Percentiles rank a stretch among this genome's conserved stretches.
Evolutionary conservation across 495 filamentous ascomycete genomes (phyloP).

Genomic region (Neurospora pannonica): DNA sequence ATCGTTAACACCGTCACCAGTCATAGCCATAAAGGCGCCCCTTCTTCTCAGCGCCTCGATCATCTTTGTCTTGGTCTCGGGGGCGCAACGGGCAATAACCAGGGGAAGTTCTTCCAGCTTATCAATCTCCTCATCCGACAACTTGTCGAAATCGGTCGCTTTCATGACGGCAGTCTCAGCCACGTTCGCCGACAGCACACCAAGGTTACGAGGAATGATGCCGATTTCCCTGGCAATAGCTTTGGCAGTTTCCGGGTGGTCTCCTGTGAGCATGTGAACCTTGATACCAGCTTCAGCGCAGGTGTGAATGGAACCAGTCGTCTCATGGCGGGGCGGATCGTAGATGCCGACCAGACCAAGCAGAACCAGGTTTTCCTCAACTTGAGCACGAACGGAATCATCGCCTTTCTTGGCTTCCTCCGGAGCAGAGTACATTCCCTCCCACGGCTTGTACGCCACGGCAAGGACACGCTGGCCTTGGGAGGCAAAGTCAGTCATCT

Average conservation of each 20-base stretch:
- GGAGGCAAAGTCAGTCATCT: constrained; percentile 58
- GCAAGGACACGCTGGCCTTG: constrained; percentile 76
- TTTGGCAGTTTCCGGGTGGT: constrained; percentile 65
- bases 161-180: constrained; percentile 51
- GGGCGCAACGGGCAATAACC: constrained; percentile 57
- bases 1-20: constrained; percentile 78
- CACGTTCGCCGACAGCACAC: constrained; percentile 41
- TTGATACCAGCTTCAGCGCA: constrained; percentile 63
- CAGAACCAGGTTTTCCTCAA: constrained; percentile 50
- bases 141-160: constrained; percentile 53
- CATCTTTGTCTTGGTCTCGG: constrained; percentile 59
- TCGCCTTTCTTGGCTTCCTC: constrained; percentile 7
- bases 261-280: constrained; percentile 76
- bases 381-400: constrained; percentile 30
- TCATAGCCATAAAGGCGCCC: constrained; percentile 51
- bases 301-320: constrained; percentile 51
- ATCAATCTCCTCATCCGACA: constrained; percentile 52
- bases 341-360: constrained; percentile 67
- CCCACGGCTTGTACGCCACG: constrained; percentile 47
- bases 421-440: constrained; percentile 13
- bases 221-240: constrained; percentile 70
- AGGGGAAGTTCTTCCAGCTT: constrained; percentile 48
- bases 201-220: constrained; percentile 53
- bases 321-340: constrained; percentile 64
- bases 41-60: constrained; percentile 60